Base-by-base conservation (phyloP, 1,139 yeast species). In the Hemisphaericaspora lyxosophila region DNA sequence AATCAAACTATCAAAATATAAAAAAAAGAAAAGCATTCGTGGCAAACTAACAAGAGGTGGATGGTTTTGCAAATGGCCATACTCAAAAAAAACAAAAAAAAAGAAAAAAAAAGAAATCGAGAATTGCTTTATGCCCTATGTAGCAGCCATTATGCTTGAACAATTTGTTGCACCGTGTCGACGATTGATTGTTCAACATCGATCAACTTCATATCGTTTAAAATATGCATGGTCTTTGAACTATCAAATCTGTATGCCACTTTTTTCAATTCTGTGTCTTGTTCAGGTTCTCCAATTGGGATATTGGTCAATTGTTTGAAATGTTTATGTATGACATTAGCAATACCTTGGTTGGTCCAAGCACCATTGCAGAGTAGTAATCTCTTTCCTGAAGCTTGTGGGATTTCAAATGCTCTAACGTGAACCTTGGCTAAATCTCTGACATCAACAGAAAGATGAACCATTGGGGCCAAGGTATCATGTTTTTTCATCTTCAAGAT, bases 401-500 rank as follows among this genome's bases (percentile, higher is more conserved):
- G 22, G 7, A 6, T 19, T 19, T 19, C 8, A 19, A 19, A 19
- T 6, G 6, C 22, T 26, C 50, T 45, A 12, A 75, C 54, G 48
- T 19, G 22, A 6, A 19, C 22, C 22, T 19, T 19, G 22, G 22
- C 22, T 19, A 19, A 19, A 19, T 33, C 16, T 12, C 20, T 12
- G 13, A 27, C 8, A 8, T 6, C 6, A 6, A 6, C 22, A 6
- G 6, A 19, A 19, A 19, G 6, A 19, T 19, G 22, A 19, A 6
- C 6, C 8, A 6, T 19, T 6, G 22, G 22, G 8, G 8, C 22
- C 8, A 19, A 19, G 6, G 6, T 8, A 14, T 32, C 30, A 16
- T 41, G 33, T 13, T 34, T 26, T 41, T 59, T 51, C 18, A 39
- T 26, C 33, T 43, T 39, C 30, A 43, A 39, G 18, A 39, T 23